phyloP scores from a whole-genome alignment of 192 early-diverging fungal genomes.

The Linnemannia schmuckeri region DNA sequence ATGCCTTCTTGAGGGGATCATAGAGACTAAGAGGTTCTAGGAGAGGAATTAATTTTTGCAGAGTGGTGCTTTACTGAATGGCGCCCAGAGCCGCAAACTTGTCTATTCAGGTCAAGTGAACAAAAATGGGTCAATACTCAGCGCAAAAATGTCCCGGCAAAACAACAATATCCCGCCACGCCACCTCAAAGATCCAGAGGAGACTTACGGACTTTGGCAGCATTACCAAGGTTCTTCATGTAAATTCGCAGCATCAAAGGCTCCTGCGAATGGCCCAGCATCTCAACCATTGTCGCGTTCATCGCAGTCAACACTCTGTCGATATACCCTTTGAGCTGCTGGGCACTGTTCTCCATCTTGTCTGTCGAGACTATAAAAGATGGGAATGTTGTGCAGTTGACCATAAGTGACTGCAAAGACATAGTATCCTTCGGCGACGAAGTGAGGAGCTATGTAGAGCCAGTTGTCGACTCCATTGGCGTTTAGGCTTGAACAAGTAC shows the following conservation, averaged over 20 bases:
- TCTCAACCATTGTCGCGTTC: constrained; percentile 6
- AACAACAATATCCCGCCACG: neutral
- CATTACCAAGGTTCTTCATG: constrained; percentile 16
- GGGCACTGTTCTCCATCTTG: too few relatives aligned
- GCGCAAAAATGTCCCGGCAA: neutral
- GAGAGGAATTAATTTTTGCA: neutral
- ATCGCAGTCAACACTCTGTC: constrained; percentile 22
- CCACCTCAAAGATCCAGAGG: neutral
- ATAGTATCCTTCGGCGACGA: too few relatives aligned
- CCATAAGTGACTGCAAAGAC: too few relatives aligned
- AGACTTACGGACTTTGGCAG: constrained; percentile 13
- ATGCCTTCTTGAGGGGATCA: neutral
- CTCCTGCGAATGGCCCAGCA: constrained; percentile 24
- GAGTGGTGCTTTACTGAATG: constrained; percentile 18
- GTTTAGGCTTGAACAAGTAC: constrained; percentile 19
- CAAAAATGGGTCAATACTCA: neutral
- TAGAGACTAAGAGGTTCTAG: neutral
- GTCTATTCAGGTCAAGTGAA: neutral
- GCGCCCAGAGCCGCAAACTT: constrained; percentile 16
- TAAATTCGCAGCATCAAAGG: constrained; percentile 24
- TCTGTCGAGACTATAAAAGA: too few relatives aligned
- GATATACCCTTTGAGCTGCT: constrained; percentile 26
- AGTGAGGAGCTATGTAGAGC: constrained; percentile 14
- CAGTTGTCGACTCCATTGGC: constrained; percentile 5
- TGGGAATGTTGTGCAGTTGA: too few relatives aligned